Conservation (phyloP, 1,284 basidiomycete species). For the Puccinia horiana region DNA sequence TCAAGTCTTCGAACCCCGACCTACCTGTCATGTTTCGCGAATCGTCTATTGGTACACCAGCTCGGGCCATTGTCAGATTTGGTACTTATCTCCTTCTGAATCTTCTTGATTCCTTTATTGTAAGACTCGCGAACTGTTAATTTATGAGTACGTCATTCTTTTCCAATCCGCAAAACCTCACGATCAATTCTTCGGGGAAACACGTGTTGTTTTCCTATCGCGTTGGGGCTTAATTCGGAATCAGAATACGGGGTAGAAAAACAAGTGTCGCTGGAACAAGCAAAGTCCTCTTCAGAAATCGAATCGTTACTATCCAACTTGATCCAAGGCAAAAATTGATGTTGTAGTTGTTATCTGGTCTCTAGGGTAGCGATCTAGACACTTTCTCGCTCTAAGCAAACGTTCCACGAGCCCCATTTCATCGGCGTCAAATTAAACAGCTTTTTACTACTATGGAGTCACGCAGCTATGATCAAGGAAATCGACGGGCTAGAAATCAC, state of each 20-base stretch:
- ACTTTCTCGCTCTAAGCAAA: background rate
- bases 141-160: background rate
- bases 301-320: constrained; percentile 25
- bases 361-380: no score
- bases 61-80: constrained; percentile 22
- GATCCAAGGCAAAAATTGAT: constrained; percentile 26
- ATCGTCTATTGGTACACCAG: constrained; percentile 28
- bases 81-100: background rate
- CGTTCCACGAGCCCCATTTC: background rate
- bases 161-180: background rate
- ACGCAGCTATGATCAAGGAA: no score
- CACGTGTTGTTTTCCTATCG: background rate
- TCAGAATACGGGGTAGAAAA: constrained; percentile 36
- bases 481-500: no score
- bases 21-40: constrained; percentile 22
- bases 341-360: background rate
- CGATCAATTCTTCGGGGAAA: background rate
- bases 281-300: constrained; percentile 16
- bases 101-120: background rate
- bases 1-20: constrained; percentile 29
- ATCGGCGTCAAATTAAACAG: background rate
- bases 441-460: no score
- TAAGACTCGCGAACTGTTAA: background rate
- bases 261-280: constrained; percentile 33
- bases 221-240: background rate